Evolutionary conservation across 1,284 basidiomycete genomes (phyloP), one percentile per base, ranked within the genome.

Genomic region (Singerocomus inundabilis): DNA sequence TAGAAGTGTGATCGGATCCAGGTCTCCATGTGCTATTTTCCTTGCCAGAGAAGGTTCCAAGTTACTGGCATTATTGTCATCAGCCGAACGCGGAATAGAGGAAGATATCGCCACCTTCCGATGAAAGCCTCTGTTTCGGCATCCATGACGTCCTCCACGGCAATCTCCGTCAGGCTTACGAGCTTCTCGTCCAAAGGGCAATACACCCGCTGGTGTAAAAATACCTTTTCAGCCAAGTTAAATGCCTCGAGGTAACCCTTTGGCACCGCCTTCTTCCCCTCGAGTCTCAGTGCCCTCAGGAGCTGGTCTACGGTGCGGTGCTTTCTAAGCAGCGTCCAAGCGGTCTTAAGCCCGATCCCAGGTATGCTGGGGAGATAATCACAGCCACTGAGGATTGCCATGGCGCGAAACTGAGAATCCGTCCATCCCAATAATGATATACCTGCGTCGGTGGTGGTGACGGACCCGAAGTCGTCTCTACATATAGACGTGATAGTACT

Each of bases 301-400:
- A 88, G 92, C 66, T 89, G 91, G 57, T 96, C 92, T 13, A 88
- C 84, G 0, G 90, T 91, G 69, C 89, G 91, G 78, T 91, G 84
- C 65, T 90, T 90, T 60, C 86, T 77, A 55, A 99, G 70, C 50
- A 98, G 71, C 12, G 77, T 69, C 70, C 90, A 90, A 0, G 97
- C 95, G n/a, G 91, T 98, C 76, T 98, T 98, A 60, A 98, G 75
- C 1, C 97, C 97, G 38, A 99, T 78, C 1, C 97, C 96, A 40
- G 85, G 85, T 54, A 99, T 91, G 48, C 93, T 97, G 6, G 93
- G 84, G 18, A 98, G 80, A 68, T 99, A 99, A 69, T 99, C 97
- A 67, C 97, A 99, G 3, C 97, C 97, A 49, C 91, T 93, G 35
- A 99, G 78, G 66, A 99, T 98, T 24, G 95, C 91, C 93, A 98